phyloP scores from a whole-genome alignment of 2,329 filamentous ascomycete species.

The Ophiostoma perfectum region DNA sequence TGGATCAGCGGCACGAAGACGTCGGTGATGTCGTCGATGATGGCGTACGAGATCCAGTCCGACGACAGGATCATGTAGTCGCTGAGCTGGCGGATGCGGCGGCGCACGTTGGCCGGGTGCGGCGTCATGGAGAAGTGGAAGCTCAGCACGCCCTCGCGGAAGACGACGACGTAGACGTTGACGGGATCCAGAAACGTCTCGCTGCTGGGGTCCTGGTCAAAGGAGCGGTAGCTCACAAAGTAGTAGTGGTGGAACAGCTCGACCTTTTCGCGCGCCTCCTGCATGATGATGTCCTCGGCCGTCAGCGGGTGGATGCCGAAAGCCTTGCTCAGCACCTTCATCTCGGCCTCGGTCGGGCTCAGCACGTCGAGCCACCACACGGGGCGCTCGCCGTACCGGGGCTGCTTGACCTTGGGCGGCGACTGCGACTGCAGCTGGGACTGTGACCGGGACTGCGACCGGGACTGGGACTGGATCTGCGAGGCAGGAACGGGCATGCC shows the following conservation, averaged over 20 bases:
- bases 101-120: slow-evolving; percentile 90
- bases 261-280: slow-evolving; percentile 96
- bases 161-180: slow-evolving; percentile 96
- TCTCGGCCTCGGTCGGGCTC: slow-evolving; percentile 85
- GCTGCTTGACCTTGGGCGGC: slow-evolving; percentile 25
- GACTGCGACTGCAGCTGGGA: not conserved
- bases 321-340: slow-evolving; percentile 86
- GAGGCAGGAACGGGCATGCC: not conserved
- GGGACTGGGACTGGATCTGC: not conserved
- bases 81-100: slow-evolving; percentile 84
- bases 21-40: slow-evolving; percentile 98
- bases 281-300: slow-evolving; percentile 92
- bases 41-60: slow-evolving; percentile 97
- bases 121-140: slow-evolving; percentile 98
- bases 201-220: slow-evolving; percentile 87
- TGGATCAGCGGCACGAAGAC: slow-evolving; percentile 91
- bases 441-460: not conserved
- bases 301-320: slow-evolving; percentile 96
- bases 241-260: slow-evolving; percentile 97
- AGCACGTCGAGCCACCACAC: slow-evolving; percentile 97
- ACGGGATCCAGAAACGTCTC: slow-evolving; percentile 91
- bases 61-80: slow-evolving; percentile 90
- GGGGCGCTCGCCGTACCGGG: slow-evolving; percentile 69
- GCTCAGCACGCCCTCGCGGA: slow-evolving; percentile 88
- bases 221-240: slow-evolving; percentile 96